phyloP scores from a whole-genome alignment of 2,329 filamentous ascomycete species.

The Hyphodiscus sp. region DNA sequence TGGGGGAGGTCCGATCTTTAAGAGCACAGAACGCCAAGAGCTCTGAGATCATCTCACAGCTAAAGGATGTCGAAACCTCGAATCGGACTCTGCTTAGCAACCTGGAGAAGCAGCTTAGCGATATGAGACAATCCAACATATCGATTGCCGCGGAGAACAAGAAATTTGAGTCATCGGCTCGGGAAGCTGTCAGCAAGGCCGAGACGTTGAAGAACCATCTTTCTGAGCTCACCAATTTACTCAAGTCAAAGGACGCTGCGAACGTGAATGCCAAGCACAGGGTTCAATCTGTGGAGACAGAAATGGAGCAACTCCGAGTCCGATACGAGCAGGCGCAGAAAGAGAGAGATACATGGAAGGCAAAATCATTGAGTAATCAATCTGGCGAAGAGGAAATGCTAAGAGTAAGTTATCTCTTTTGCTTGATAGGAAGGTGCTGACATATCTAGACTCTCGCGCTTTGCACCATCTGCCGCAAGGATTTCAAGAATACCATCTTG shows the following conservation, averaged over 20 bases:
- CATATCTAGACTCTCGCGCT: conserved; percentile 61
- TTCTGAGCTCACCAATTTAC: conserved; percentile 64
- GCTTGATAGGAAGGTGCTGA: conserved; percentile 28
- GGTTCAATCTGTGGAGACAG: conserved; percentile 59
- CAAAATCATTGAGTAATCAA: conserved; percentile 72
- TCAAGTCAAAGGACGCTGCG: conserved; percentile 68
- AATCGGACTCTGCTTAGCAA: conserved; percentile 72
- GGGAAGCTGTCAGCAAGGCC: conserved; percentile 61
- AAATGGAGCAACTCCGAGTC: conserved; percentile 73
- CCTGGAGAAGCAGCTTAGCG: conserved; percentile 83
- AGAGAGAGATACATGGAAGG: conserved; percentile 79
- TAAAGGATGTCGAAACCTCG: conserved; percentile 83
- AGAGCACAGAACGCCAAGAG: conserved; percentile 82
- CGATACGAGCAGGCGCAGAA: conserved; percentile 74
- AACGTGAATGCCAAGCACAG: conserved; percentile 46
- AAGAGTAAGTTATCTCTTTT: conserved; percentile 56
- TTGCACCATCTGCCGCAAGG: conserved; percentile 86
- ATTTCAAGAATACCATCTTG: conserved; percentile 90
- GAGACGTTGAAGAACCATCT: conserved; percentile 73
- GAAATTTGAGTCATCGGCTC: conserved; percentile 63
- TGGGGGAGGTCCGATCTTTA: conserved; percentile 71
- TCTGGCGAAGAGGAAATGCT: conserved; percentile 80
- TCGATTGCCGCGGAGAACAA: conserved; percentile 66
- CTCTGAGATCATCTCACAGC: conserved; percentile 84
- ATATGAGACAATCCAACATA: conserved; percentile 74